Evolutionary conservation across 1,284 basidiomycete species (phyloP).

Genomic region (Pascua sp.): DNA sequence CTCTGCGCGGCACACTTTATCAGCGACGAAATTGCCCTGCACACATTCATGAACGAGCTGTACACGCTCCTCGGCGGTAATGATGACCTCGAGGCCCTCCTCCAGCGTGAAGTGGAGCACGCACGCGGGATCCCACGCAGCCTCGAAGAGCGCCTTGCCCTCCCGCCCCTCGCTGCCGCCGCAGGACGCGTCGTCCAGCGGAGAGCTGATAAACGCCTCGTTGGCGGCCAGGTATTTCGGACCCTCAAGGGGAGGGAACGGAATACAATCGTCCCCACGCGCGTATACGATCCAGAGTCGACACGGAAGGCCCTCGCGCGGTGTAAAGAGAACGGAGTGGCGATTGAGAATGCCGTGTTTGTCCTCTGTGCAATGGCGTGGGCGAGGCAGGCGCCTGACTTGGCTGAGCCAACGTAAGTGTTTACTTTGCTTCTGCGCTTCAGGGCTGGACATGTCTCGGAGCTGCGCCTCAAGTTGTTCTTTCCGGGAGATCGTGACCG

Average conservation of each 20-base stretch:
- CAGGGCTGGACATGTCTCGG: too few species aligned
- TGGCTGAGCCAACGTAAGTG: conserved; percentile 57
- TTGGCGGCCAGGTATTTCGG: conserved; percentile 29
- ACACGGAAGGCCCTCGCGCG: conserved; percentile 50
- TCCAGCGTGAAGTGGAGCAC: conserved; percentile 3
- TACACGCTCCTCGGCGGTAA: conserved; percentile 55
- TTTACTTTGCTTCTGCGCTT: neutral
- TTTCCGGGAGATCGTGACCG: too few species aligned
- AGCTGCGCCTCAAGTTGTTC: too few species aligned
- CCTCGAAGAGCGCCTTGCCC: conserved; percentile 22
- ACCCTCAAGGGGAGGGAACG: conserved; percentile 11
- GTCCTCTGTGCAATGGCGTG: conserved; percentile 71
- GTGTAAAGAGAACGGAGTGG: conserved; percentile 62
- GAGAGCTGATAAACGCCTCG: conserved; percentile 1
- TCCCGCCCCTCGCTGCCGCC: neutral
- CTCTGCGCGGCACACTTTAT: conserved; percentile 69
- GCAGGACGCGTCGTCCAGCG: conserved; percentile 35
- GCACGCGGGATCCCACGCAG: conserved; percentile 12
- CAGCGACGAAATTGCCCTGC: conserved; percentile 74
- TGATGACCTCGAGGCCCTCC: conserved; percentile 21
- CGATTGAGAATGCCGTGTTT: conserved; percentile 69
- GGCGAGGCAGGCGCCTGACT: conserved; percentile 53
- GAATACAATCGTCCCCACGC: conserved; percentile 29
- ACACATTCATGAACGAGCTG: conserved; percentile 69
- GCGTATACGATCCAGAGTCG: conserved; percentile 16